Evolutionary conservation across 1,284 basidiomycete genomes (phyloP).

Genomic region (Termitomyces sp.): DNA sequence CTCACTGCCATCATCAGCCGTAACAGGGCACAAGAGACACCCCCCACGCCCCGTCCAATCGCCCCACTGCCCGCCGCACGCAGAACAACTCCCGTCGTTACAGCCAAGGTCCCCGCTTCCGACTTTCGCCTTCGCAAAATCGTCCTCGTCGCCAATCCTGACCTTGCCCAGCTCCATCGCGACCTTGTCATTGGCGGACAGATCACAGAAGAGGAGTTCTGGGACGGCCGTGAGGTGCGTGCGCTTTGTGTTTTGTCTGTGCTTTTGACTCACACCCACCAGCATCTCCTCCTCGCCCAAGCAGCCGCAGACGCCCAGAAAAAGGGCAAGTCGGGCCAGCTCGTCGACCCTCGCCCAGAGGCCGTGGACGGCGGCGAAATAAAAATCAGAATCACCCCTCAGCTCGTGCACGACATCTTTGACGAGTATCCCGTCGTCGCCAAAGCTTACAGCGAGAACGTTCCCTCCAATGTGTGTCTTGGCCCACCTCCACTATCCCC

Average conservation of each 20-base stretch:
- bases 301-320: constrained; percentile 69
- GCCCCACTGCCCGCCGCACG: constrained; percentile 40
- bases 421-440: constrained; percentile 96
- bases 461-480: constrained; percentile 69
- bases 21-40: constrained; percentile 48
- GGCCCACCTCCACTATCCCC: neutral
- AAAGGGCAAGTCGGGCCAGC: constrained; percentile 78
- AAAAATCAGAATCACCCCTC: constrained; percentile 89
- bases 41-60: constrained; percentile 27
- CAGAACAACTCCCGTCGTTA: constrained; percentile 41
- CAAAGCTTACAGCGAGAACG: constrained; percentile 89
- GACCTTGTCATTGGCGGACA: constrained; percentile 83
- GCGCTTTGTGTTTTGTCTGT: constrained; percentile 15
- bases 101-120: constrained; percentile 50
- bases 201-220: constrained; percentile 90
- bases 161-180: constrained; percentile 73
- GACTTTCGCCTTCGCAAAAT: constrained; percentile 74
- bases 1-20: constrained; percentile 68
- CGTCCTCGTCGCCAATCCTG: constrained; percentile 72
- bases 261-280: neutral
- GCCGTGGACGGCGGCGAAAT: constrained; percentile 75
- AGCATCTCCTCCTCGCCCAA: constrained; percentile 71
- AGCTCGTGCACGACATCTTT: constrained; percentile 93
- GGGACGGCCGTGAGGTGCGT: constrained; percentile 86
- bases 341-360: constrained; percentile 88